Evolutionary conservation across 1,284 basidiomycete species (phyloP).

Genomic region (Neonothopanus nambi): DNA sequence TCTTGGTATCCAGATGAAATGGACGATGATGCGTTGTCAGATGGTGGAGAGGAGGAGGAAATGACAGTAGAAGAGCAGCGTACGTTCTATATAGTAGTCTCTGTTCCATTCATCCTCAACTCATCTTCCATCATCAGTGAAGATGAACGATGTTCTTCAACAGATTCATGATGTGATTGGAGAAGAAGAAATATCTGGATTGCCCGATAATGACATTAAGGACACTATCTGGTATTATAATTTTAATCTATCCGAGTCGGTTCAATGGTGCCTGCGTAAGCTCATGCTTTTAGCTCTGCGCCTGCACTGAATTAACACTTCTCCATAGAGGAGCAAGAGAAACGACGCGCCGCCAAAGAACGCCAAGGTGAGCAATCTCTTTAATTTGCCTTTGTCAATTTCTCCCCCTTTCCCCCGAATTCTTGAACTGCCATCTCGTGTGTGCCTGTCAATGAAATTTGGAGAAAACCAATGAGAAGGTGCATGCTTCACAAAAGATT

Average conservation of each 20-base stretch:
- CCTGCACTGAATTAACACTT: conserved; percentile 5
- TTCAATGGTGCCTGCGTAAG: conserved; percentile 74
- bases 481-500: conserved; percentile 28
- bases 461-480: conserved; percentile 36
- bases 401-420: conserved; percentile 14
- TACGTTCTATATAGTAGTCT: conserved; percentile 29
- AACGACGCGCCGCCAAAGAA: conserved; percentile 55
- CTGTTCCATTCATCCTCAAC: neutral
- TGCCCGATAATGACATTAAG: conserved; percentile 76
- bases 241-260: conserved; percentile 82
- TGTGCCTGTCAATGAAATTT: conserved; percentile 20
- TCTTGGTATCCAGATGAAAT: conserved; percentile 59
- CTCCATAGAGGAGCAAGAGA: conserved; percentile 58
- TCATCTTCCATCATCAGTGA: conserved; percentile 46
- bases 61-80: conserved; percentile 73
- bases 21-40: conserved; percentile 69
- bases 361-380: conserved; percentile 77
- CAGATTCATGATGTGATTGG: conserved; percentile 71
- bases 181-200: conserved; percentile 59
- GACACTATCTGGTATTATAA: conserved; percentile 88
- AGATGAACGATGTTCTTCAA: conserved; percentile 71
- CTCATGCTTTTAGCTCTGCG: conserved; percentile 12
- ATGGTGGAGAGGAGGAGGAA: conserved; percentile 71
- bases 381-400: conserved; percentile 29
- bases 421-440: conserved; percentile 15